A percentile compares a stretch with the other conserved stretches of the same genome.
Evolutionary conservation across 2,329 filamentous ascomycete genomes (phyloP).

Genomic region (Pseudocercospora ulei): DNA sequence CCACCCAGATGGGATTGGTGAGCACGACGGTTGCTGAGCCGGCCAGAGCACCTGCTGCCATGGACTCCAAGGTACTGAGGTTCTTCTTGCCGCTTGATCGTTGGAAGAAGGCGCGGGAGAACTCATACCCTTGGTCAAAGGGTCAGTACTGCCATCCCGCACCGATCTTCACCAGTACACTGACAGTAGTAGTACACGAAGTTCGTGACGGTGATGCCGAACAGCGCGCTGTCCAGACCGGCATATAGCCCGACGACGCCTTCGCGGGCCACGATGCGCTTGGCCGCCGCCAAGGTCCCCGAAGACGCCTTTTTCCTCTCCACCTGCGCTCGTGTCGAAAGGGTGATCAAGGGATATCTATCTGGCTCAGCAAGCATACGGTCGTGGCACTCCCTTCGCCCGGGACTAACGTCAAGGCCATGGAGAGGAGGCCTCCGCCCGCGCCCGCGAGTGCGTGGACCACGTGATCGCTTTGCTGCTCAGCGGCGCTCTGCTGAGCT

Average conservation of each 20-base stretch:
- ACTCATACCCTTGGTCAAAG: constrained; percentile 66
- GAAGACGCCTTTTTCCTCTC: constrained; percentile 89
- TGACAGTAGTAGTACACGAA: constrained; percentile 98
- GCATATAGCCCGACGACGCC: constrained; percentile 82
- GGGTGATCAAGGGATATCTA: constrained; percentile 90
- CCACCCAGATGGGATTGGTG: constrained; percentile 98
- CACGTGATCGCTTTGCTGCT: constrained; percentile 90
- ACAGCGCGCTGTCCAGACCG: constrained; percentile 84
- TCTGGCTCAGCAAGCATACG: constrained; percentile 45
- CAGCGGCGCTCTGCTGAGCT: constrained; percentile 47
- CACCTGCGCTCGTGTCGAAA: constrained; percentile 94
- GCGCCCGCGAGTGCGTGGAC: constrained; percentile 88
- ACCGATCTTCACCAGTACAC: constrained; percentile 8
- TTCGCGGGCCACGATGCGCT: constrained; percentile 81
- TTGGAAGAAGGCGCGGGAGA: constrained; percentile 81
- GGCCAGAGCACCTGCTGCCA: constrained; percentile 88
- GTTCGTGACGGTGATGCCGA: constrained; percentile 97
- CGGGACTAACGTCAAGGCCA: constrained; percentile 70
- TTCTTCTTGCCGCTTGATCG: constrained; percentile 63
- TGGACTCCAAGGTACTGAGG: constrained; percentile 83
- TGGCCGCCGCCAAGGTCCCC: constrained; percentile 70
- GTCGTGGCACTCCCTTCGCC: constrained; percentile 13
- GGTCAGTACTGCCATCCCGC: constrained; percentile 6
- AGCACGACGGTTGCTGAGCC: constrained; percentile 88
- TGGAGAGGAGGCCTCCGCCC: constrained; percentile 87